These are phyloP conservation scores for Naganishia vaughanmartiniae DNA, from an alignment of 768 basidiomycete genomes.

Conservation along the genomic window DNA sequence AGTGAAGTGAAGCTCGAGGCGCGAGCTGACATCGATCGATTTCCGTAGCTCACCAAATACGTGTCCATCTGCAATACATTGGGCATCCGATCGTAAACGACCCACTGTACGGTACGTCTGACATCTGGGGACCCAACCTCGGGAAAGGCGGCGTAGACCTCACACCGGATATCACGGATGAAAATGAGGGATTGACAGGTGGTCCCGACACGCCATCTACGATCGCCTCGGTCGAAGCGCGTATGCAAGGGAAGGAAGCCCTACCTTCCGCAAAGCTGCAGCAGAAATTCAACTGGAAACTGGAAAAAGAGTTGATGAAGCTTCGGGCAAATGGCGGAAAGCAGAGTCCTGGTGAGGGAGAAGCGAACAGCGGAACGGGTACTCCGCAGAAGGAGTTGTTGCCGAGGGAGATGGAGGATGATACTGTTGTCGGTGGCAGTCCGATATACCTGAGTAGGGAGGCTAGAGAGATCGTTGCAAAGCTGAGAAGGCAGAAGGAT, in stretches of 20 bases:
- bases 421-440: slow-evolving; percentile 42
- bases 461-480: slow-evolving; percentile 50
- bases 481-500: slow-evolving; percentile 50
- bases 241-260: slow-evolving; percentile 29
- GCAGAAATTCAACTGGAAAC: slow-evolving; percentile 43
- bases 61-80: slow-evolving; percentile 92
- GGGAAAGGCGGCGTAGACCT: slow-evolving; percentile 80
- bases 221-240: slow-evolving; percentile 19
- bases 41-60: slow-evolving; percentile 82
- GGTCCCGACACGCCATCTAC: background rate
- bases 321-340: slow-evolving; percentile 2
- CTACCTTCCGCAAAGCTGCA: slow-evolving; percentile 27
- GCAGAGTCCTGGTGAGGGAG: background rate
- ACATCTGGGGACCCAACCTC: slow-evolving; percentile 63
- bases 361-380: background rate
- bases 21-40: background rate
- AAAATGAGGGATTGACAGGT: slow-evolving; percentile 42
- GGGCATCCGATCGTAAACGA: slow-evolving; percentile 94
- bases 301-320: slow-evolving; percentile 39
- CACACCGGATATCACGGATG: slow-evolving; percentile 54
- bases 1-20: too few species aligned
- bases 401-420: slow-evolving; percentile 35
- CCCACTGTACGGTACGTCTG: slow-evolving; percentile 74
- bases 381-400: slow-evolving; percentile 27
- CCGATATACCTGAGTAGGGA: slow-evolving; percentile 51